These are phyloP conservation scores for Stentor roeselii DNA, from an alignment of 73 alveolate genomes.

Conservation along the genomic window DNA sequence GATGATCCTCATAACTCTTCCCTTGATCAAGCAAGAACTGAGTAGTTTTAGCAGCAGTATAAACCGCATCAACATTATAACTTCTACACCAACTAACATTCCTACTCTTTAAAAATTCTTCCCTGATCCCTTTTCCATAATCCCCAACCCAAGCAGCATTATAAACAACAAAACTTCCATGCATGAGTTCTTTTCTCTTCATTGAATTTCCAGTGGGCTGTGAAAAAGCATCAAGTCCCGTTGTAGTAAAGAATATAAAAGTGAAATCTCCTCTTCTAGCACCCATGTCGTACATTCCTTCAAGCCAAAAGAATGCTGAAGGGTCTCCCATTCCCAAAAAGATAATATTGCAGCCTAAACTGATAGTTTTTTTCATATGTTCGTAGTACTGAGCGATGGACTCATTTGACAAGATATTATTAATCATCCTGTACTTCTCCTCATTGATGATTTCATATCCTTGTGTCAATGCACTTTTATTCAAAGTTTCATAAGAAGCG, in stretches of 20 bases:
- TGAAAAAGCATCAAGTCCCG: background rate
- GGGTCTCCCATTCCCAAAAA: background rate
- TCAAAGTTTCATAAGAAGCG: background rate
- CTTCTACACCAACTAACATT: background rate
- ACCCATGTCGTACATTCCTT: background rate
- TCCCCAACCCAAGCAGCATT: slow-evolving; percentile 14
- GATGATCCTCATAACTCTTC: background rate
- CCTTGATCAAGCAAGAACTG: background rate
- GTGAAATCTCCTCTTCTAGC: background rate
- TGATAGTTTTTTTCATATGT: background rate
- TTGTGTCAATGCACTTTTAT: background rate
- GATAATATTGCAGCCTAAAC: background rate
- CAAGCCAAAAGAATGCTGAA: background rate
- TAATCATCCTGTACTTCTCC: background rate
- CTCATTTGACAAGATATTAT: background rate
- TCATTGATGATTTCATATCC: background rate
- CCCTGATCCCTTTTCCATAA: background rate
- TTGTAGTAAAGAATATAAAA: background rate
- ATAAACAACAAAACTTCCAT: background rate
- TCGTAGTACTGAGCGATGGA: background rate
- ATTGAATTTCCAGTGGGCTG: background rate
- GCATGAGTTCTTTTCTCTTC: background rate
- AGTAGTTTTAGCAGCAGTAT: background rate
- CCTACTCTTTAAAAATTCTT: background rate
- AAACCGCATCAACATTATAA: background rate